phyloP scores from a whole-genome alignment of 352 stramenopile species.

The Pythium rhizo-oryzae region DNA sequence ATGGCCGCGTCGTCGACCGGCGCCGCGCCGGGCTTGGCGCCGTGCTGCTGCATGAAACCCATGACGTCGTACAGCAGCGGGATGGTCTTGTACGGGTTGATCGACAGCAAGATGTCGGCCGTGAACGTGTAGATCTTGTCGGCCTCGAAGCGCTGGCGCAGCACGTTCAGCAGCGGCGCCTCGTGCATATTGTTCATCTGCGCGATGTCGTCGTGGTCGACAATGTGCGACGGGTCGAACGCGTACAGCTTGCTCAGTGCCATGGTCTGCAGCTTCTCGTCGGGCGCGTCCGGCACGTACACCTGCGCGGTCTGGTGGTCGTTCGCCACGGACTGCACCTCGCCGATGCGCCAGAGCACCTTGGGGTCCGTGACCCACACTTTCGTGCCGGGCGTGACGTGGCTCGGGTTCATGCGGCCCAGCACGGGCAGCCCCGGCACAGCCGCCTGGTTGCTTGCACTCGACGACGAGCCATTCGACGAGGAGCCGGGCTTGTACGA shows the following conservation, averaged over 20 bases:
- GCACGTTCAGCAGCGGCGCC: slow-evolving; percentile 73
- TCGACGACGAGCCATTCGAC: slow-evolving; percentile 8
- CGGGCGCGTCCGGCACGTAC: slow-evolving; percentile 58
- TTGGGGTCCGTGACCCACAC: slow-evolving; percentile 81
- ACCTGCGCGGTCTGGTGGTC: slow-evolving; percentile 58
- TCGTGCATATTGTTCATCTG: slow-evolving; percentile 93
- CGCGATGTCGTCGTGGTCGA: slow-evolving; percentile 85
- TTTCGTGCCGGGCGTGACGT: slow-evolving; percentile 56
- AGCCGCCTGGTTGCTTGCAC: slow-evolving; percentile 4
- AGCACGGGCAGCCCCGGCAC: slow-evolving; percentile 30
- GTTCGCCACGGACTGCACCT: slow-evolving; percentile 55
- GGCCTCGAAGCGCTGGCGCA: slow-evolving; percentile 77
- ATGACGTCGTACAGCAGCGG: slow-evolving; percentile 81
- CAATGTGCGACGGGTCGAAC: slow-evolving; percentile 84
- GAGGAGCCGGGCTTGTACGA: slow-evolving; percentile 17
- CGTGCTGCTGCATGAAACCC: slow-evolving; percentile 64
- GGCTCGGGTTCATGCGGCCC: slow-evolving; percentile 51
- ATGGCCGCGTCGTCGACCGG: slow-evolving; percentile 29
- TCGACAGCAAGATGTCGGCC: slow-evolving; percentile 80
- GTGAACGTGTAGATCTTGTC: slow-evolving; percentile 90
- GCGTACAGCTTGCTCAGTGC: slow-evolving; percentile 60
- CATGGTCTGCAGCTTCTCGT: slow-evolving; percentile 65
- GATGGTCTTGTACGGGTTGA: slow-evolving; percentile 89
- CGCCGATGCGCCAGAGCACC: slow-evolving; percentile 79
- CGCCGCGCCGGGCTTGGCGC: slow-evolving; percentile 3